Evolutionary conservation across 1,284 basidiomycete genomes (phyloP), one percentile per base, ranked within the genome.

Genomic region (Sanghuangporus weigelae): DNA sequence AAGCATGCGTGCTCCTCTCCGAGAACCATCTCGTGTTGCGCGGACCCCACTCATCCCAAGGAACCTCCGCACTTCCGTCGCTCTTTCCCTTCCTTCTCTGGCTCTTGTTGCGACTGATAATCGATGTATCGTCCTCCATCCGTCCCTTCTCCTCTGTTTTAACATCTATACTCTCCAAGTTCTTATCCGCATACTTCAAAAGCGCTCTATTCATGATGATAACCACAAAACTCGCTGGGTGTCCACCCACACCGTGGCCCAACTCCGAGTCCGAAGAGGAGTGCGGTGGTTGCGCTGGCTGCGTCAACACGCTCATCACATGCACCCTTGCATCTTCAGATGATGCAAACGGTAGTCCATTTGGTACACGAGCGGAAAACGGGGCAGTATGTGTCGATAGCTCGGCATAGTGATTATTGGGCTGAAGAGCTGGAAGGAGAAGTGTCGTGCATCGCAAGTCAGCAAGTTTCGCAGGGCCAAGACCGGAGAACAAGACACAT

Each of bases 1-100:
- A 80, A 35, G 75, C 70, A 60, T 74, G 76, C 21, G 66, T 62
- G 2, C 62, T 64, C 14, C 67, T 42, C 10, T 71, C 72, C 4
- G 69, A 66, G 23, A 82, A 57, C 63, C 82, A 74, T 1, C 81
- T 73, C 16, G 79, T 75, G 21, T 77, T 69, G 11, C 56, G 44
- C 2, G 72, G 76, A 1, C 82, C 84, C 84, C 84, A 85, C 8
- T 72, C 69, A 0, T 71, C 62, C 83, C 83, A 85, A 46, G 44
- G 44, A 16, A 46, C 16, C 21, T 46, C 44, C 44, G 4, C 16
- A 5, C 44, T 46, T 19, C 44, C 44, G 7, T 46, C 44, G 21
- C 21, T 19, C 44, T 46, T 46, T 19, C 44, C 44, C 10, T 46
- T 46, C 44, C 21, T 46, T 14, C 16, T 46, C 7, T 46, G 44